Evolutionary conservation across 345 rosid species (phyloP), one percentile per base, ranked within the genome.

Genomic region (Salix udensis): DNA sequence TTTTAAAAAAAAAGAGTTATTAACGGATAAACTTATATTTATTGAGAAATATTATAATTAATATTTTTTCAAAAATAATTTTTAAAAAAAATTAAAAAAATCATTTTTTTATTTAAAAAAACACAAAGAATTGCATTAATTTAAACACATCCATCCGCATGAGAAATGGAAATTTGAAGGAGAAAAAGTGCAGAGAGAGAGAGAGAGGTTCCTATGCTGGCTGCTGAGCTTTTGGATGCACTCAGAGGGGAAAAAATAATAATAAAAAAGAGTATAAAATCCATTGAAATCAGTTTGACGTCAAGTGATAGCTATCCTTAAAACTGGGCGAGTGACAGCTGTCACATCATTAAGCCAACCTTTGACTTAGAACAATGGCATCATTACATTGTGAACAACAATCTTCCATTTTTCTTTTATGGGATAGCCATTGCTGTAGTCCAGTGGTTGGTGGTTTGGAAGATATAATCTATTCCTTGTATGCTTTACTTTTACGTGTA

Each of bases 321-420:
- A 53, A 26, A 26, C 28, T n/a, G 68, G 58, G 14, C 10, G 40
- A 28, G 60, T 40, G 37, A 36, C 37, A 5, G 72, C 15, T 15
- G 72, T 55, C 23, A 11, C 26, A 68, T 68, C 58, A 68, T 68
- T 39, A 12, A 31, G 39, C 24, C 78, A 67, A 52, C 65, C 66
- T 13, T 68, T 55, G 78, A 68, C 73, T 55, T 34, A 1, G 67
- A 21, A 8, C 58, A 18, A 36, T 0, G 3, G 15, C 2, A 65
- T 30, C 46, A 8, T 65, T 19, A 26, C 66, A 21, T 48, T 4
- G 39, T 36, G 37, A 36, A 13, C 34, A 30, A 7, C 62, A 46
- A 10, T 18, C 58, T 12, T 16, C 46, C 58, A 15, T 13, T 10
- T 42, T 10, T 26, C 28, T 28, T 19, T 23, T 7, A 6, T 2